Base-by-base conservation (phyloP, 2,329 filamentous ascomycete species). In the Stachybotrys chartarum region DNA sequence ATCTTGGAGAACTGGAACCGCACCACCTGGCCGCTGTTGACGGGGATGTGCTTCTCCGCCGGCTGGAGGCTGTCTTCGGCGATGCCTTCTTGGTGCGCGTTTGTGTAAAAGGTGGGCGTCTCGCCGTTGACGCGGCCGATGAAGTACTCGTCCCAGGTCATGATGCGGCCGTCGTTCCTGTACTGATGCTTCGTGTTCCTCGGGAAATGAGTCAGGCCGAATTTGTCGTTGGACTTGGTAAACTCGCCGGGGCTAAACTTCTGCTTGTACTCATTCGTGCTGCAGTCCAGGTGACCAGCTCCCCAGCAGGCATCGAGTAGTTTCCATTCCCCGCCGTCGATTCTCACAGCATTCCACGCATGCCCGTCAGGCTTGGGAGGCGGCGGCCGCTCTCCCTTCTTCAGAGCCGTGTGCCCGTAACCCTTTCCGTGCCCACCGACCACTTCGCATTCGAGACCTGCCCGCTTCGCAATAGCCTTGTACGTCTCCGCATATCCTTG, bases 221-320 rank as follows among this genome's bases (percentile, higher is more conserved):
- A 96, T 32, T 88, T 81, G 54, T 93, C 87, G 66, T 97, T 97
- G 52, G 72, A 70, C 57, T 74, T 70, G 3, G 73, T 81, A 62
- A 88, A 88, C 59, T 81, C 72, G 7, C 77, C 70, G 0, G 91
- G 83, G 1, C 76, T 79, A 69, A 97, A 96, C 3, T 75, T 68
- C 62, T 87, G 81, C 48, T 80, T 80, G 72, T 91, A 97, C 1
- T 76, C 70, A 55, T 79, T 72, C 16, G 75, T 77, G 52, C 54
- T 60, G 18, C 65, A 76, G 48, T 77, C 71, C 8, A 96, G 72
- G 58, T 83, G 77, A 2, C 93, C 93, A 0, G 93, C 90, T 45
- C 94, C 94, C 94, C 94, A 99, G 68, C 93, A 97, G 0, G 88
- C 73, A 65, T 99, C 94, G 51, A 97, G 74, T 1, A 97, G 80